Evolutionary conservation across 139 green algal genomes (phyloP).

Genomic region (Pseudopediastrum boryanum): DNA sequence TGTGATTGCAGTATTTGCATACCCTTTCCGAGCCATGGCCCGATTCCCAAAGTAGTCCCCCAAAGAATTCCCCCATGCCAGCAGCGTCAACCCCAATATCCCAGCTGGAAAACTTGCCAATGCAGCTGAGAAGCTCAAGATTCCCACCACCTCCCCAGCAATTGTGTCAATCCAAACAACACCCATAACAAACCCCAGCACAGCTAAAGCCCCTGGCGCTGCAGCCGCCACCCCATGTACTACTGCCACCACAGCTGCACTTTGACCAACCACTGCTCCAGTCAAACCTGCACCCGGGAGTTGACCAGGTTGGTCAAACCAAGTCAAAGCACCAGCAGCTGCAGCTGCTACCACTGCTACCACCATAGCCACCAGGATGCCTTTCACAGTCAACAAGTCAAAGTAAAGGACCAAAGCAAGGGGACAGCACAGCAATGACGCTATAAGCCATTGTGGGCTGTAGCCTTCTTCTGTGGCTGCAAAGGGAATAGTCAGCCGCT

Average conservation of each 20-base stretch:
- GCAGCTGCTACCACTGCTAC: constrained; percentile 21
- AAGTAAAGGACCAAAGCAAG: constrained; percentile 50
- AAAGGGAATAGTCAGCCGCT: constrained; percentile 57
- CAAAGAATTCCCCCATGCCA: constrained; percentile 91
- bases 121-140: constrained; percentile 71
- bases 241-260: constrained; percentile 24
- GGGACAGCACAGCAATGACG: constrained; percentile 43
- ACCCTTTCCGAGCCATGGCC: constrained; percentile 73
- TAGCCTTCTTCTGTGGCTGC: constrained; percentile 54
- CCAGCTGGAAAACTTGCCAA: constrained; percentile 60
- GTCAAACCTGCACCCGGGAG: constrained; percentile 13
- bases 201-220: constrained; percentile 13
- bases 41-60: constrained; percentile 86
- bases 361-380: constrained; percentile 10
- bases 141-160: constrained; percentile 71
- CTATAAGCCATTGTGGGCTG: constrained; percentile 69
- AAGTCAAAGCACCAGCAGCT: not conserved
- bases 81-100: constrained; percentile 85
- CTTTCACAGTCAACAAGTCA: constrained; percentile 11
- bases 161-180: constrained; percentile 82
- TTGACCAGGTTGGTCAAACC: constrained; percentile 21
- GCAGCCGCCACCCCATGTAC: not conserved
- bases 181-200: constrained; percentile 74
- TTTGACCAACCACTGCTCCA: not conserved
- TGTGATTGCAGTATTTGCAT: constrained; percentile 83